phyloP scores from a whole-genome alignment of 2,329 filamentous ascomycete species.

The Stagonosporopsis tanaceti region DNA sequence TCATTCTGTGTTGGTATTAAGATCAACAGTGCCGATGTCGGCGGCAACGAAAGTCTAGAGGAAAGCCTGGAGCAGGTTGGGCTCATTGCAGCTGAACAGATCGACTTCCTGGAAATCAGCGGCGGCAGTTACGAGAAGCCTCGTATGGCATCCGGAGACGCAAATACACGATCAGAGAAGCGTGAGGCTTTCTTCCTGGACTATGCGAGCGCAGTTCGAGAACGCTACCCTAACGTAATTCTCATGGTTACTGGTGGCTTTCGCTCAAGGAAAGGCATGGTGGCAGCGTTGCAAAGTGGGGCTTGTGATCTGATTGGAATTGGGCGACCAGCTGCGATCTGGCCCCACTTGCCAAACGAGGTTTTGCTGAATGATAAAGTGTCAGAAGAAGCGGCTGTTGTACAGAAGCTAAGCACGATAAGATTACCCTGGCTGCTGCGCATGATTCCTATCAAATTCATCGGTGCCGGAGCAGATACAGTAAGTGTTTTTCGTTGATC shows the following conservation, averaged over 20 bases:
- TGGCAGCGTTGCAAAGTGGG: slow-evolving; percentile 57
- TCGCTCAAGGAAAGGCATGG: slow-evolving; percentile 63
- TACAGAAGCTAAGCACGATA: background rate
- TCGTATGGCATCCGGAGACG: slow-evolving; percentile 16
- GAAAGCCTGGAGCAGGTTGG: slow-evolving; percentile 67
- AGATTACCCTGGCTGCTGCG: slow-evolving; percentile 1
- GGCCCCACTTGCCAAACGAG: slow-evolving; percentile 11
- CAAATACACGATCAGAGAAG: slow-evolving; percentile 54
- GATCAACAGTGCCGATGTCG: slow-evolving; percentile 59
- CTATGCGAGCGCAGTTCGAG: slow-evolving; percentile 63
- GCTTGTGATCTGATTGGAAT: slow-evolving; percentile 30
- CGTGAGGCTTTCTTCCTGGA: slow-evolving; percentile 75
- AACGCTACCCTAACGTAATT: slow-evolving; percentile 43
- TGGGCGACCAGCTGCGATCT: slow-evolving; percentile 23
- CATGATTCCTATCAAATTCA: slow-evolving; percentile 9
- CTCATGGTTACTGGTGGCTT: slow-evolving; percentile 68
- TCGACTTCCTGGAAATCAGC: slow-evolving; percentile 75
- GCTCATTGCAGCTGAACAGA: slow-evolving; percentile 56
- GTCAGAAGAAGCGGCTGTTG: background rate
- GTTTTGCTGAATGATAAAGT: slow-evolving; percentile 6
- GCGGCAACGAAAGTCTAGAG: slow-evolving; percentile 50
- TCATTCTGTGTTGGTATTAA: slow-evolving; percentile 60
- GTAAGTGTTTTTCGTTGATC: background rate
- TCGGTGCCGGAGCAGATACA: slow-evolving; percentile 5
- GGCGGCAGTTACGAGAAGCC: slow-evolving; percentile 59